These are phyloP conservation scores for Anastatica hierochuntica DNA, from an alignment of 345 rosid species.

Conservation along the genomic window DNA sequence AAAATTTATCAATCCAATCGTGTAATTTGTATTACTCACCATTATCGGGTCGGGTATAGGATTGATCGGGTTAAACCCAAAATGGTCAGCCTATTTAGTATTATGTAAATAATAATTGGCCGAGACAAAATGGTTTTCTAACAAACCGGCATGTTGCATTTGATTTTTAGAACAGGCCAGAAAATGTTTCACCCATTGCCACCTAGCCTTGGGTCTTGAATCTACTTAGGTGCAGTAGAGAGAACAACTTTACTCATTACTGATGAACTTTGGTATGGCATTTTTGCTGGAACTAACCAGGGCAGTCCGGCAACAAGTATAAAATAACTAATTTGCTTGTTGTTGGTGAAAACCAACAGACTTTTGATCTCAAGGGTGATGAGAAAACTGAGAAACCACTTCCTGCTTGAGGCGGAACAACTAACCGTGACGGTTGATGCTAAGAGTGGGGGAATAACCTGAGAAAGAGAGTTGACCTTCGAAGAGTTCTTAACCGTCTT, in stretches of 20 bases:
- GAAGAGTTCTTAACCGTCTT: slow-evolving; percentile 67
- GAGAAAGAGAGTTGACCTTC: slow-evolving; percentile 81
- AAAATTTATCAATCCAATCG: no score
- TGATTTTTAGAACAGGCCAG: slow-evolving; percentile 74
- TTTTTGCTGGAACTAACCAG: slow-evolving; percentile 71
- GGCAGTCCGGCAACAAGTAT: slow-evolving; percentile 29
- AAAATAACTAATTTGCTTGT: slow-evolving; percentile 53
- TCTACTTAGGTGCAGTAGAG: slow-evolving; percentile 78
- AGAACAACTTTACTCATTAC: slow-evolving; percentile 81
- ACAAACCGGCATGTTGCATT: slow-evolving; percentile 86
- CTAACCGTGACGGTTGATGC: slow-evolving; percentile 58
- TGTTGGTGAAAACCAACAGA: slow-evolving; percentile 67
- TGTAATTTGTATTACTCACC: no score
- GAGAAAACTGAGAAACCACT: slow-evolving; percentile 40
- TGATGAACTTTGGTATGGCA: slow-evolving; percentile 77
- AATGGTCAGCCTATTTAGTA: no score
- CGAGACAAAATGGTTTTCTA: slow-evolving; percentile 65
- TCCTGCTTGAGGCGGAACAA: slow-evolving; percentile 84
- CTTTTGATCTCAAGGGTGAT: slow-evolving; percentile 63
- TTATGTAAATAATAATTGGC: no score
- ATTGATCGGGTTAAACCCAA: no score
- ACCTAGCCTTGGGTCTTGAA: slow-evolving; percentile 77
- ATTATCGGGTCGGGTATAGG: no score
- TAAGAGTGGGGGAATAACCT: slow-evolving; percentile 65
- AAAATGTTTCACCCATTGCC: slow-evolving; percentile 88